These are phyloP conservation scores for Hypoxylon sp. DNA, from an alignment of 2,329 filamentous ascomycete genomes.

Conservation along the genomic window DNA sequence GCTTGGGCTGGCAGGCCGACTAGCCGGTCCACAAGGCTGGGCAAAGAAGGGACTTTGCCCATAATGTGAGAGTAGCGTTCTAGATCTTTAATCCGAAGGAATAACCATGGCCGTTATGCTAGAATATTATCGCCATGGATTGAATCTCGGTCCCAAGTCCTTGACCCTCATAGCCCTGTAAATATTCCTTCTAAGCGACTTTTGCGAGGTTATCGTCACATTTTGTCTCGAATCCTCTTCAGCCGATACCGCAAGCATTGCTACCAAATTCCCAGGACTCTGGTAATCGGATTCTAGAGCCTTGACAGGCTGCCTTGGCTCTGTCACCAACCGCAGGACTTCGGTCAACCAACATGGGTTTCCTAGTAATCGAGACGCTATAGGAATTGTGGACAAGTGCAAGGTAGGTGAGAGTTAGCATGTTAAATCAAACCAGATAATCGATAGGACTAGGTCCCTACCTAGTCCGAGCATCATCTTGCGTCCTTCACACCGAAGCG, in stretches of 20 bases:
- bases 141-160: constrained; percentile 23
- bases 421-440: background rate
- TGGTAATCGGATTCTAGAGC: constrained; percentile 16
- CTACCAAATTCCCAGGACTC: constrained; percentile 16
- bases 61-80: constrained; percentile 13
- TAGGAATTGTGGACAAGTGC: background rate
- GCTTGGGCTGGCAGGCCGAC: background rate
- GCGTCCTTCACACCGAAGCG: background rate
- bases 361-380: background rate
- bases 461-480: background rate
- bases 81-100: constrained; percentile 10
- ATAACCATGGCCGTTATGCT: constrained; percentile 18
- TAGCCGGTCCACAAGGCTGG: background rate
- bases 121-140: constrained; percentile 31
- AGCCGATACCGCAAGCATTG: constrained; percentile 11
- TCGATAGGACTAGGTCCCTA: too few relatives aligned
- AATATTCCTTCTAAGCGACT: background rate
- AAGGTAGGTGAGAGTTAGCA: background rate
- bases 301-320: background rate
- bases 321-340: background rate
- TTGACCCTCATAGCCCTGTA: constrained; percentile 10
- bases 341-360: background rate
- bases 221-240: background rate
- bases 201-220: constrained; percentile 1
- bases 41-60: background rate